Evolutionary conservation across 75 land plant species (phyloP), one percentile per base, ranked within the genome.

Genomic region (Pinus taeda): DNA sequence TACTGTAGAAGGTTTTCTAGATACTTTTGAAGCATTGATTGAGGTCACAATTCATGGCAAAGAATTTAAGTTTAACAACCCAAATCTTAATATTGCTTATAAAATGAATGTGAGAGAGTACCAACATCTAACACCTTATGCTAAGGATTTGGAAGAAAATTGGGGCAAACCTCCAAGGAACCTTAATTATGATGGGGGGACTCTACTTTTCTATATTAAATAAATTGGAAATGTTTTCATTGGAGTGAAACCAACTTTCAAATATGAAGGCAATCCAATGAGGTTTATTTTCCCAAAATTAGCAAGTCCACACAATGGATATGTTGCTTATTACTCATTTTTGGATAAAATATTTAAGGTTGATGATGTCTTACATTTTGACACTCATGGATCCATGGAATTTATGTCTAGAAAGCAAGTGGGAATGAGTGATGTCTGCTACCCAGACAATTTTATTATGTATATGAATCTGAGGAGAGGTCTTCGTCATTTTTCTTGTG

Each of bases 111-210:
- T 93, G 15, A 83, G 94, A 15, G 99, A 97, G 85, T 97, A 97
- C 83, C 88, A 93, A 57, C 71, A 58, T 57, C 89, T 97, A 4
- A 97, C 99, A 21, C 93, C 99, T 45, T 97, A 97, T 63, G 85
- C 98, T 6, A 76, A 87, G 20, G 83, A 88, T 4, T 79, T 97
- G 73, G 99, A 97, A 75, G 98, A 97, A 36, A 95, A 77, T 85
- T 97, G 98, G 98, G 99, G 98, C 2, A 97, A 97, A 71, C 87
- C 99, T 15, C 99, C 99, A 36, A 98, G 99, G 45, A 97, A 91
- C 65, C 81, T 97, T 66, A 97, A 97, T 83, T 93, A 98, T 15
- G 98, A 97, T 76, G 98, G 99, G 17, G 95, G 92, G 78, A 89
- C 93, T 77, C 89, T 97, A 57, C 78, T 97, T 57, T 94, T 97